phyloP scores from a whole-genome alignment of 2,329 filamentous ascomycete genomes.

The Fusarium sp. region DNA sequence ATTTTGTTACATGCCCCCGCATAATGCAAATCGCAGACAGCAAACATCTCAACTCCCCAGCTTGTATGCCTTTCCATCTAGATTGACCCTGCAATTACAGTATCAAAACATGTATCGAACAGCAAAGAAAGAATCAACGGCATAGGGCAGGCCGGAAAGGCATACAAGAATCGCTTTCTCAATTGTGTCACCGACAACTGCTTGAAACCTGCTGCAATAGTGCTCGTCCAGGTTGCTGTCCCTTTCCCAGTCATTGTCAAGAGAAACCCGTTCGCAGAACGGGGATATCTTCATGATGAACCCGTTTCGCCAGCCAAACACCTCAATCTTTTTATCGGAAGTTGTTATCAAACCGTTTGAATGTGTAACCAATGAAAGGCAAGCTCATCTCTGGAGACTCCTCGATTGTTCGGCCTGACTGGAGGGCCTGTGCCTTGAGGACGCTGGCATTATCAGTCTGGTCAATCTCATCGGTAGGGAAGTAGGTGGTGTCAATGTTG shows the following conservation, averaged over 20 bases:
- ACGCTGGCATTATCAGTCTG: conserved; percentile 93
- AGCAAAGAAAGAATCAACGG: conserved; percentile 3
- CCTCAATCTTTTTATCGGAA: conserved; percentile 61
- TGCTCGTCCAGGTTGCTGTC: conserved; percentile 14
- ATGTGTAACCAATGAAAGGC: conserved; percentile 77
- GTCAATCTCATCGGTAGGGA: conserved; percentile 98
- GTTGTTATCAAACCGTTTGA: conserved; percentile 92
- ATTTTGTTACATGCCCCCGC: conserved; percentile 41
- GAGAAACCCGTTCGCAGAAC: conserved; percentile 41
- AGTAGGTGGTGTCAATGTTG: conserved; percentile 97
- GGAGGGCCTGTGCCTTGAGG: conserved; percentile 84
- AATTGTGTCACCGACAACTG: conserved; percentile 15
- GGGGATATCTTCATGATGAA: conserved; percentile 13
- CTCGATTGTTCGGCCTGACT: conserved; percentile 74
- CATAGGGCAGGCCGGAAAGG: conserved; percentile 1
- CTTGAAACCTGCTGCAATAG: conserved; percentile 5
- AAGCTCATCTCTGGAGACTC: conserved; percentile 94
- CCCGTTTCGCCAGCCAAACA: conserved; percentile 8
- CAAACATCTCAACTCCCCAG: conserved; percentile 25
- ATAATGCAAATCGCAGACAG: conserved; percentile 39
- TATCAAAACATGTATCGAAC: conserved; percentile 22
- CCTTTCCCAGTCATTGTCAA: conserved; percentile 9
- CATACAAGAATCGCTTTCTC: conserved; percentile 19
- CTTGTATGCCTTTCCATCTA: conserved; percentile 35
- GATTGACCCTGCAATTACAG: conserved; percentile 27